Percentiles rank a stretch among this genome's conserved stretches.
Conservation (phyloP, 805 yeast species). For the Lachancea sp. region DNA sequence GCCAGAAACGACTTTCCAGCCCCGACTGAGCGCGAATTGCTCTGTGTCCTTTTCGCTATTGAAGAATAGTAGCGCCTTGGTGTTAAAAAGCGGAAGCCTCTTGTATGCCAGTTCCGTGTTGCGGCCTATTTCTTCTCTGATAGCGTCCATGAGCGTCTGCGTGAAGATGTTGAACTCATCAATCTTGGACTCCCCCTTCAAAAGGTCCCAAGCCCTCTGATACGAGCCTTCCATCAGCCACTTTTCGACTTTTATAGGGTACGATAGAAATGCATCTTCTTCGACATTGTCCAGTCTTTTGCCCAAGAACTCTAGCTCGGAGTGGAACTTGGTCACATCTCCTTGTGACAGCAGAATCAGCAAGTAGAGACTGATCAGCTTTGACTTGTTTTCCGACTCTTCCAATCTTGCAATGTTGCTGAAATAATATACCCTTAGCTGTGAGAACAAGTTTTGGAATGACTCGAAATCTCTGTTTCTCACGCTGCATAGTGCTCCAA, state of each 20-base stretch:
- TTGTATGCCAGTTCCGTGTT: slow-evolving; percentile 76
- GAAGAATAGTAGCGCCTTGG: slow-evolving; percentile 72
- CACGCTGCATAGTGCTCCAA: slow-evolving; percentile 78
- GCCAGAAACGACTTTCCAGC: slow-evolving; percentile 54
- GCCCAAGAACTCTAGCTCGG: slow-evolving; percentile 72
- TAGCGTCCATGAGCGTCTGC: slow-evolving; percentile 65
- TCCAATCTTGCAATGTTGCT: slow-evolving; percentile 29
- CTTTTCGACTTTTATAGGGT: slow-evolving; percentile 84
- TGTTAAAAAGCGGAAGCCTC: slow-evolving; percentile 71
- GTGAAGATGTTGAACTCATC: slow-evolving; percentile 77
- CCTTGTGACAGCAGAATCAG: slow-evolving; percentile 75
- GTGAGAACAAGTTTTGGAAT: slow-evolving; percentile 69
- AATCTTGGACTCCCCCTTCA: slow-evolving; percentile 39
- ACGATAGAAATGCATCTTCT: slow-evolving; percentile 62
- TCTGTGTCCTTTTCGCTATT: slow-evolving; percentile 49
- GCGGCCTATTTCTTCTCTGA: slow-evolving; percentile 78
- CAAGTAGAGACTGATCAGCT: slow-evolving; percentile 70
- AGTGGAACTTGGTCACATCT: slow-evolving; percentile 81
- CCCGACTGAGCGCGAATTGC: slow-evolving; percentile 45
- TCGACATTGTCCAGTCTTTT: slow-evolving; percentile 44
- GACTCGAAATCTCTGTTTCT: slow-evolving; percentile 52
- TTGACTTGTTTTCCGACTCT: slow-evolving; percentile 55
- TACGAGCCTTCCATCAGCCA: slow-evolving; percentile 96
- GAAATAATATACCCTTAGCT: slow-evolving; percentile 72
- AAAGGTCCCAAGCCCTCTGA: slow-evolving; percentile 79